Evolutionary conservation across 169 alveolate species (phyloP).

Genomic region (Cryptosporidium parvum): DNA sequence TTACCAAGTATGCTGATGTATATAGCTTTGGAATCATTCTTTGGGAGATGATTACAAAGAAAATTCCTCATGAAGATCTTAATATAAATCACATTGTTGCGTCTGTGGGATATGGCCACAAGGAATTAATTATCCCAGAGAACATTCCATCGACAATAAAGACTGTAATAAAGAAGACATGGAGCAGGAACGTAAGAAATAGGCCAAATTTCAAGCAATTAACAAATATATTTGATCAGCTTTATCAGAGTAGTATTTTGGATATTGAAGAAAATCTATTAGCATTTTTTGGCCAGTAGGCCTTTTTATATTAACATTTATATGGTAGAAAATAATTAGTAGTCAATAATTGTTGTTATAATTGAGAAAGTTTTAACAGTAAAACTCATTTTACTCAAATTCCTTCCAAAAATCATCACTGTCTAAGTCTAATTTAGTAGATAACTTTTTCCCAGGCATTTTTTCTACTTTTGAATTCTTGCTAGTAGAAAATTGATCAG

Average conservation of each 20-base stretch:
- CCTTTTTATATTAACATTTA: background rate
- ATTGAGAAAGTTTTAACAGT: background rate
- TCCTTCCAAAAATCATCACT: slow-evolving; percentile 76
- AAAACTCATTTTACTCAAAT: slow-evolving; percentile 15
- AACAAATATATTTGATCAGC: slow-evolving; percentile 48
- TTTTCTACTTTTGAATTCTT: slow-evolving; percentile 33
- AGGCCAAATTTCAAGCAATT: slow-evolving; percentile 65
- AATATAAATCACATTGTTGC: slow-evolving; percentile 79
- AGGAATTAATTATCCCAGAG: slow-evolving; percentile 37
- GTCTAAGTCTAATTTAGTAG: slow-evolving; percentile 50
- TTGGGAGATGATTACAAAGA: slow-evolving; percentile 87
- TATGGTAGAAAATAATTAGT: background rate
- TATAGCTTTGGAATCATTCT: slow-evolving; percentile 85
- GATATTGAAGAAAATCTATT: slow-evolving; percentile 66
- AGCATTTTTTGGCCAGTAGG: slow-evolving; percentile 69
- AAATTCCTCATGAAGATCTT: slow-evolving; percentile 83
- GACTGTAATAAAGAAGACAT: slow-evolving; percentile 37
- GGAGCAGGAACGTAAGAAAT: slow-evolving; percentile 42
- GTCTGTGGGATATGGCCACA: slow-evolving; percentile 79
- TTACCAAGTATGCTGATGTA: slow-evolving; percentile 85
- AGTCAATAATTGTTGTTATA: background rate
- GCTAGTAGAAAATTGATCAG: background rate
- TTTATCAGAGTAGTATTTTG: slow-evolving; percentile 56
- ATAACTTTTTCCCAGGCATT: slow-evolving; percentile 18
- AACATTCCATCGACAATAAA: slow-evolving; percentile 36